These are phyloP conservation scores for Agrocybe praecox DNA, from an alignment of 768 basidiomycete species.

Conservation along the genomic window DNA sequence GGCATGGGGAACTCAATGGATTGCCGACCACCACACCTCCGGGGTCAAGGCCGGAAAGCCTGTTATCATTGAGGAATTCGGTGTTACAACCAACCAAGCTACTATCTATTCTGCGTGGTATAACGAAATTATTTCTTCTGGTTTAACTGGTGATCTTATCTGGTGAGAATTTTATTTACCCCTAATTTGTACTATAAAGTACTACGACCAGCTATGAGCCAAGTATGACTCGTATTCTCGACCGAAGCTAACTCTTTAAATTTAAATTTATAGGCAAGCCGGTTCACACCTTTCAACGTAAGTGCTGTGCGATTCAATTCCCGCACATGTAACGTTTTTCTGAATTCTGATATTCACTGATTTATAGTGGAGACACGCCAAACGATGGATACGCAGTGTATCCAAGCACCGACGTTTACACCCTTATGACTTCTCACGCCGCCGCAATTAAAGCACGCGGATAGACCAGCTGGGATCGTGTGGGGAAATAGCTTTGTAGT, in stretches of 20 bases:
- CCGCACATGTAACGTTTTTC: no score
- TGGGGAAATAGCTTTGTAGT: no score
- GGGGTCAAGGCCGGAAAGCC: constrained; percentile 58
- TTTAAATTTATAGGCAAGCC: constrained; percentile 30
- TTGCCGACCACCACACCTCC: constrained; percentile 57
- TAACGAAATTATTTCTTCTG: constrained; percentile 48
- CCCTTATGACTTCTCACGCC: constrained; percentile 40
- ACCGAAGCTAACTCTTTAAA: no score
- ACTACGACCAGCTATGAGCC: no score
- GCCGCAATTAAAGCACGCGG: constrained; percentile 40
- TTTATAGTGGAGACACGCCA: constrained; percentile 40
- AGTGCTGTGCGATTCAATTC: not conserved
- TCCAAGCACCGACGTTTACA: constrained; percentile 46
- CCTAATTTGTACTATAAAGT: no score
- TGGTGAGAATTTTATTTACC: constrained; percentile 38
- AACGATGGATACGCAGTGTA: constrained; percentile 57
- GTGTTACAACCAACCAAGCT: constrained; percentile 50
- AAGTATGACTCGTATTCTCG: no score
- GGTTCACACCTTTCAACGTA: constrained; percentile 36
- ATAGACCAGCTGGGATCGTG: no score
- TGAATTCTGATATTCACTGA: not conserved
- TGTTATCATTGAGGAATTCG: constrained; percentile 68
- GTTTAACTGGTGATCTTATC: constrained; percentile 62
- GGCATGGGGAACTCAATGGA: constrained; percentile 62
- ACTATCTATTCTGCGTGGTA: constrained; percentile 59